Evolutionary conservation across 257 asterid species (phyloP).

Genomic region (Nicotiana tabacum): DNA sequence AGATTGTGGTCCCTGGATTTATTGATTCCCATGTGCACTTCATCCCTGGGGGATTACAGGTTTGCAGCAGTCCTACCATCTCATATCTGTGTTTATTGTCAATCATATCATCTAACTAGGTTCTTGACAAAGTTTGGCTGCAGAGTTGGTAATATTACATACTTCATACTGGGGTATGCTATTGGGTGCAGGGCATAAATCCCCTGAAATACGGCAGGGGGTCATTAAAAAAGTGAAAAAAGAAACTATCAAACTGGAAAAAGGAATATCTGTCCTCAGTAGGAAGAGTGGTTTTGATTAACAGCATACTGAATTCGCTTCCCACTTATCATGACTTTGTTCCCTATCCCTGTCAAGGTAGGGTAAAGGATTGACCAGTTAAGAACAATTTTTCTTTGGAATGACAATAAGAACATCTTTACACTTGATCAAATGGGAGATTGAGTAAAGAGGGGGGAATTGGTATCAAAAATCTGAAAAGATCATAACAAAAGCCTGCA

Average conservation of each 20-base stretch:
- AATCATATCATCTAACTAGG: background rate
- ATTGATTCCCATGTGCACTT: conserved; percentile 96
- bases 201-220: background rate
- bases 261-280: background rate
- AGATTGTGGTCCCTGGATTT: conserved; percentile 86
- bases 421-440: background rate
- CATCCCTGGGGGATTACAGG: conserved; percentile 86
- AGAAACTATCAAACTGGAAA: background rate
- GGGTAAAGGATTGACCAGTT: background rate
- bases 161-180: background rate
- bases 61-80: conserved; percentile 23
- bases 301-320: background rate
- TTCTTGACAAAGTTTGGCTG: background rate
- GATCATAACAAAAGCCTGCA: too few relatives aligned
- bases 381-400: background rate
- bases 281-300: background rate
- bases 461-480: too few relatives aligned
- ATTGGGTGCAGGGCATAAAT: background rate
- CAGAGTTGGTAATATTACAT: background rate
- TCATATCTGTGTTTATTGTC: background rate
- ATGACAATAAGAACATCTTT: background rate
- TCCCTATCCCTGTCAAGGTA: background rate
- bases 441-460: too few relatives aligned
- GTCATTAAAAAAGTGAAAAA: background rate
- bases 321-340: background rate